Evolutionary conservation across 305 asterid species (phyloP).

Genomic region (Fraxinus platypoda): DNA sequence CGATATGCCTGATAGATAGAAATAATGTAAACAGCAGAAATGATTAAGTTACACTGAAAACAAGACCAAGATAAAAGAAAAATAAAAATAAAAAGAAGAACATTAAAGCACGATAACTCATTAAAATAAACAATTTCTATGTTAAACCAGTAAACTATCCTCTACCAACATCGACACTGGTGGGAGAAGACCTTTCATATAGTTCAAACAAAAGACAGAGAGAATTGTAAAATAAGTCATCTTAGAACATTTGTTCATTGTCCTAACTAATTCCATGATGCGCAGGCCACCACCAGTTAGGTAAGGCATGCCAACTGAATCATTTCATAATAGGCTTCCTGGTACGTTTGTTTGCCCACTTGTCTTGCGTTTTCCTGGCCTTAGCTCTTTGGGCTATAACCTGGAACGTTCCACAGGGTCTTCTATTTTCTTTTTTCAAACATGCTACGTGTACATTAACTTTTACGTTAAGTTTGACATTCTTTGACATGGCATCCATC

Average conservation of each 20-base stretch:
- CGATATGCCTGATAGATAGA: slow-evolving; percentile 77
- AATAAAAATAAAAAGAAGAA: neutral
- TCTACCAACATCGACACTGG: neutral
- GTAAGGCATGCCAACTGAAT: neutral
- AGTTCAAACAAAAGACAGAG: neutral
- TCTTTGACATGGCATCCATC: neutral
- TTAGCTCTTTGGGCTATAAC: neutral
- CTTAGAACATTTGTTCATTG: neutral
- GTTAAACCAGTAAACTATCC: neutral
- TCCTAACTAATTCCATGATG: neutral
- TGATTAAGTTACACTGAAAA: slow-evolving; percentile 15
- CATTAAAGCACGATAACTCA: slow-evolving; percentile 1
- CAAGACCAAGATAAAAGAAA: slow-evolving; percentile 7
- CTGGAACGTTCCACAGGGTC: neutral
- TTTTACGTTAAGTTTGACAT: too few species aligned
- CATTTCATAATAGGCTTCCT: neutral
- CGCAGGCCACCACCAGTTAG: neutral
- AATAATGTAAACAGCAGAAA: slow-evolving; percentile 22
- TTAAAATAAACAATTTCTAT: neutral
- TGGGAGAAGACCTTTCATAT: neutral
- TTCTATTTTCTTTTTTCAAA: neutral
- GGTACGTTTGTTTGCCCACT: neutral
- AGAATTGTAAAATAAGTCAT: neutral
- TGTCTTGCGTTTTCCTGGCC: neutral
- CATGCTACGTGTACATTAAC: too few species aligned